These are phyloP conservation scores for Coriolopsis trogii DNA, from an alignment of 1,284 basidiomycete species.

Conservation along the genomic window DNA sequence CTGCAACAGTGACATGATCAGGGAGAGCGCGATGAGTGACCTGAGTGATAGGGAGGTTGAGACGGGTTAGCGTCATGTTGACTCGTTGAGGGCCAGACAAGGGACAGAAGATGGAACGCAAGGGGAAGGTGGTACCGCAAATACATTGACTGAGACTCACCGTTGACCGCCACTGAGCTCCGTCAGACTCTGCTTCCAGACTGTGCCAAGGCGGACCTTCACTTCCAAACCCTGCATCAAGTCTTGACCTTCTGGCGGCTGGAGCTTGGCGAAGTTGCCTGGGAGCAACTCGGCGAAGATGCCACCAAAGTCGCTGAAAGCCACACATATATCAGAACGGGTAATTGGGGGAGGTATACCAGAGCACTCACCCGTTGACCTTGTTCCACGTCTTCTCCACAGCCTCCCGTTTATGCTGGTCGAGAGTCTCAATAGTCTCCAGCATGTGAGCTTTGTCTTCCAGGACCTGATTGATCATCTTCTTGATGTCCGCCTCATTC, in stretches of 20 bases:
- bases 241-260: slow-evolving; percentile 92
- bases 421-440: slow-evolving; percentile 91
- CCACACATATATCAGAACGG: background rate
- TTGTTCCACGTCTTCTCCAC: slow-evolving; percentile 95
- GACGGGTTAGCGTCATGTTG: background rate
- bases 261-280: slow-evolving; percentile 95
- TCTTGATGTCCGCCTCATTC: slow-evolving; percentile 84
- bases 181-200: slow-evolving; percentile 98
- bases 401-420: slow-evolving; percentile 93
- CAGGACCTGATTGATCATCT: slow-evolving; percentile 88
- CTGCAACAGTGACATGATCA: slow-evolving; percentile 98
- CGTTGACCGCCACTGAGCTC: slow-evolving; percentile 97
- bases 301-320: slow-evolving; percentile 86
- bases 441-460: slow-evolving; percentile 98
- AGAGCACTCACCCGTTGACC: slow-evolving; percentile 78
- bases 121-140: background rate
- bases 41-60: slow-evolving; percentile 54
- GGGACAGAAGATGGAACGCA: background rate
- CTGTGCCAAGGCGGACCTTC: slow-evolving; percentile 91
- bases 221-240: slow-evolving; percentile 96
- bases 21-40: slow-evolving; percentile 93
- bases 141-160: slow-evolving; percentile 49
- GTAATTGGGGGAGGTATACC: slow-evolving; percentile 2
- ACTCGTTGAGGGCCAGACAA: background rate
- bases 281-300: slow-evolving; percentile 97